Base-by-base conservation (phyloP, 768 basidiomycete species). In the Cystobasidium ongulense region DNA sequence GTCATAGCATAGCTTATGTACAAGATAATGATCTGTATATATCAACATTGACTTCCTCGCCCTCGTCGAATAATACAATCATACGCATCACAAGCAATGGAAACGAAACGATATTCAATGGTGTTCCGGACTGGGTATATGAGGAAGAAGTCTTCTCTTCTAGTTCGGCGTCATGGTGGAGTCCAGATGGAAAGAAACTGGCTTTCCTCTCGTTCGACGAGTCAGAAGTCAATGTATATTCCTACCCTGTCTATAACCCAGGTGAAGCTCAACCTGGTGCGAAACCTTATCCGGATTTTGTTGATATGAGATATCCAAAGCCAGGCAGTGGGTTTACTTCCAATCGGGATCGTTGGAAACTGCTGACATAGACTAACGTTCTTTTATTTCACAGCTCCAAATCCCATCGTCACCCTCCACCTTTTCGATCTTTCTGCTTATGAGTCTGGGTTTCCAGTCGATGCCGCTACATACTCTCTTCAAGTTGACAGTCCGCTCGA, bases 81-180 rank as follows among this genome's bases (percentile, higher is more conserved):
- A 88, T 94, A 63, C 88, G 89, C 11, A 84, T 98, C 11, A 99
- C 95, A 1, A 82, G 84, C 0, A 86, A 88, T 17, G 96, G 96
- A 0, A 90, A 89, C 64, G 85, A 87, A 0, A 89, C 89, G 0
- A 84, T 94, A 18, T 96, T 98, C 84, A 88, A 97, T 78, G 96
- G 96, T 7, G 90, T 96, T 1, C 91, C 92, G 0, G 92, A 96
- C 80, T 98, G 96, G 95, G 95, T 97, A 3, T 94, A 94, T 81
- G 92, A 95, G 80, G 92, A 95, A 79, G 92, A 96, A 80, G 87
- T 97, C 27, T 89, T 92, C 77, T 82, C 84, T 1, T 79, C 82
- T 43, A 86, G 92, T 79, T 87, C 81, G 61, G 88, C 93, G 0
- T 83, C 95, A 3, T 98, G 92, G 92, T 98, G 90, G 89, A 89